These are phyloP conservation scores for Eragrostis curvula DNA, from an alignment of 176 grass and related monocot species.

Conservation along the genomic window DNA sequence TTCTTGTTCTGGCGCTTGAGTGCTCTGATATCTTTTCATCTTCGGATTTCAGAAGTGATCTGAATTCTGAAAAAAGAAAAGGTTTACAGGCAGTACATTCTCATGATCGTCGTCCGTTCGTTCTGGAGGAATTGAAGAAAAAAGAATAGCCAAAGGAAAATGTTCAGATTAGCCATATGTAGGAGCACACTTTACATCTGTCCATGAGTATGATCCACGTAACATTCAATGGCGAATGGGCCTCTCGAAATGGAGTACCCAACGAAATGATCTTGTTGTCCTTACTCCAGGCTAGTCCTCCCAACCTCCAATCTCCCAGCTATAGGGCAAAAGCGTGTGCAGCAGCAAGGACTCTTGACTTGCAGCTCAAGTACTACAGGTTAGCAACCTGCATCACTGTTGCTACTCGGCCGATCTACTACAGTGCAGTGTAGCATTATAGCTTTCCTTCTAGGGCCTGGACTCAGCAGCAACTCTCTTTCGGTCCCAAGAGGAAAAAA, in stretches of 20 bases:
- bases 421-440: background rate
- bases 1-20: background rate
- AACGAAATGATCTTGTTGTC: background rate
- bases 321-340: background rate
- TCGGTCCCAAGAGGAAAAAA: background rate
- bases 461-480: background rate
- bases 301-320: background rate
- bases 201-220: conserved; percentile 29
- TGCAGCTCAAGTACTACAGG: background rate
- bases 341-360: conserved; percentile 3
- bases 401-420: no score
- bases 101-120: background rate
- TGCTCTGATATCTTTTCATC: background rate
- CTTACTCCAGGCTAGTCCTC: background rate
- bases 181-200: background rate
- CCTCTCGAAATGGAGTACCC: background rate
- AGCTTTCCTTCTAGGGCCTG: background rate
- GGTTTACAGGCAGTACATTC: background rate
- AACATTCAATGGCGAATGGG: conserved; percentile 18
- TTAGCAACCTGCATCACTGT: background rate
- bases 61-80: background rate
- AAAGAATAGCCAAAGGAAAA: background rate
- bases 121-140: background rate
- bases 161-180: background rate
- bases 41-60: background rate